Conservation (phyloP, 768 basidiomycete genomes). For the Collybia sp. region DNA sequence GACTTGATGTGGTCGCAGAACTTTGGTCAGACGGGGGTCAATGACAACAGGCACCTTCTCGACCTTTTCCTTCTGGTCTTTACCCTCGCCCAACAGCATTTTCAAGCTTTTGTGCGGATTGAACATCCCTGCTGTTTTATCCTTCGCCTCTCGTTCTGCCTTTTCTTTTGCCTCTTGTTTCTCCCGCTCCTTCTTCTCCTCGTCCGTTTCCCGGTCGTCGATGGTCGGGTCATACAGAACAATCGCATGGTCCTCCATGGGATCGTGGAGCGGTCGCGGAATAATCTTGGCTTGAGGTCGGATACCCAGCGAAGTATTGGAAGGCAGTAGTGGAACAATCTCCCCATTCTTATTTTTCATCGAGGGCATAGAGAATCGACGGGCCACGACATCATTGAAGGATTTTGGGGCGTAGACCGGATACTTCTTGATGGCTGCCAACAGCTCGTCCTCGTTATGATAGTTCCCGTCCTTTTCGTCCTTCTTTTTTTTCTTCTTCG, state of each 20-base stretch:
- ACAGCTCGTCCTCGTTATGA: slow-evolving; percentile 61
- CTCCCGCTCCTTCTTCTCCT: slow-evolving; percentile 70
- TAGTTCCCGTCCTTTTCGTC: slow-evolving; percentile 44
- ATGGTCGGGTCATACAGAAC: slow-evolving; percentile 96
- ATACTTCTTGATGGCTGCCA: slow-evolving; percentile 59
- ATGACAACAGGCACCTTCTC: slow-evolving; percentile 96
- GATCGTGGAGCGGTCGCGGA: slow-evolving; percentile 93
- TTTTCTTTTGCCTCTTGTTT: slow-evolving; percentile 68
- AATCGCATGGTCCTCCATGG: slow-evolving; percentile 97
- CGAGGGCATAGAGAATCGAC: slow-evolving; percentile 79
- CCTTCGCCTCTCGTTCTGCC: slow-evolving; percentile 57
- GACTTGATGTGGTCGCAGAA: slow-evolving; percentile 94
- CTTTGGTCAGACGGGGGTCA: slow-evolving; percentile 81
- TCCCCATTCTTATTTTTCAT: slow-evolving; percentile 73
- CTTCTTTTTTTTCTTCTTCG: slow-evolving; percentile 66
- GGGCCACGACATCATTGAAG: slow-evolving; percentile 49
- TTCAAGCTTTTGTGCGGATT: slow-evolving; percentile 93
- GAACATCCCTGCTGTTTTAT: slow-evolving; percentile 69
- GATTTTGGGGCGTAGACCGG: slow-evolving; percentile 83
- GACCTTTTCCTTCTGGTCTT: slow-evolving; percentile 56
- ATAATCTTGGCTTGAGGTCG: slow-evolving; percentile 75
- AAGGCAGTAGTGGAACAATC: slow-evolving; percentile 45
- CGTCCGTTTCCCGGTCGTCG: slow-evolving; percentile 87
- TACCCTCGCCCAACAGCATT: slow-evolving; percentile 67
- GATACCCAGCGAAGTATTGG: slow-evolving; percentile 79